Evolutionary conservation across 2,329 filamentous ascomycete genomes (phyloP).

Genomic region (Epicoccum sorghinum): DNA sequence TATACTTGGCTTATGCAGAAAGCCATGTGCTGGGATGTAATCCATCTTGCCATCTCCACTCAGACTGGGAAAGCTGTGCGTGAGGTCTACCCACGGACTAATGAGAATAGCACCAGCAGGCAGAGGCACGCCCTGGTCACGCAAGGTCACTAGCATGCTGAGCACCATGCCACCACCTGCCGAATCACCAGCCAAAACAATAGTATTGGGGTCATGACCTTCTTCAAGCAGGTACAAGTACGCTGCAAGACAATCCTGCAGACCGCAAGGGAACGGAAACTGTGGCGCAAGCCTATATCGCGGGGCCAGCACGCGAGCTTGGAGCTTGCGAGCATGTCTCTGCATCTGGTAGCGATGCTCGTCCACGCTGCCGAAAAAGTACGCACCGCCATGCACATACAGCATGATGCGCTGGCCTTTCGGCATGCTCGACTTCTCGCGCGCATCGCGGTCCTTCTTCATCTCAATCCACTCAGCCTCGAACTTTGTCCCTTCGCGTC

Average conservation of each 20-base stretch:
- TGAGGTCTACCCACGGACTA: conserved; percentile 94
- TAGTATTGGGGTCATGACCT: conserved; percentile 76
- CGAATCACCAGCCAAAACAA: conserved; percentile 89
- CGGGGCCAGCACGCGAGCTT: conserved; percentile 84
- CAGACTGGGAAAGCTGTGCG: conserved; percentile 94
- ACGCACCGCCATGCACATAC: conserved; percentile 92
- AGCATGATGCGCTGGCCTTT: conserved; percentile 80
- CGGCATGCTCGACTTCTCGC: conserved; percentile 63
- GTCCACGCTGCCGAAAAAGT: conserved; percentile 94
- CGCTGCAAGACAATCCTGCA: conserved; percentile 87
- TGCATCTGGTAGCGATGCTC: conserved; percentile 99
- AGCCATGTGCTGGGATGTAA: conserved; percentile 87
- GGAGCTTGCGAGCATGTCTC: conserved; percentile 90
- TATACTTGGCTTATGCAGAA: conserved; percentile 85
- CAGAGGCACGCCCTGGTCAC: conserved; percentile 81
- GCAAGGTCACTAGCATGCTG: conserved; percentile 76
- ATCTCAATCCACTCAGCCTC: conserved; percentile 97
- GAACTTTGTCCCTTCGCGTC: conserved; percentile 67
- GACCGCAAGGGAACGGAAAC: conserved; percentile 91
- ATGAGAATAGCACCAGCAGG: conserved; percentile 90
- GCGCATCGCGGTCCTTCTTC: conserved; percentile 77
- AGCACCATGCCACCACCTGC: conserved; percentile 91
- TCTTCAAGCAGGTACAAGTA: conserved; percentile 80
- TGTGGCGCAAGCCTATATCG: conserved; percentile 88
- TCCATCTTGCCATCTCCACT: conserved; percentile 73